These are phyloP conservation scores for Immersiella caudata DNA, from an alignment of 495 filamentous ascomycete species.

Conservation along the genomic window DNA sequence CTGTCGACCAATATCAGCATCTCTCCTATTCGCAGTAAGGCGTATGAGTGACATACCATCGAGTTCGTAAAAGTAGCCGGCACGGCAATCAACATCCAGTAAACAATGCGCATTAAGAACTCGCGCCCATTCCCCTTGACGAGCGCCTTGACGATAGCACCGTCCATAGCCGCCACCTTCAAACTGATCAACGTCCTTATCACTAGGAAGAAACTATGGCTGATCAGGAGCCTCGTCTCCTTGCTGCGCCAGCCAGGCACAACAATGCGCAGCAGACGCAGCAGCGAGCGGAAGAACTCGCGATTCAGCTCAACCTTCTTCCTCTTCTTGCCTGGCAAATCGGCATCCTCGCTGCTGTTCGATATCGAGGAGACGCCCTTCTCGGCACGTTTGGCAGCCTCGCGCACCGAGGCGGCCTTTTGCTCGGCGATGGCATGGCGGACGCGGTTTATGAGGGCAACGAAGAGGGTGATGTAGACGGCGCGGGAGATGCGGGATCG, in stretches of 20 bases:
- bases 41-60: constrained; percentile 67
- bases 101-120: constrained; percentile 84
- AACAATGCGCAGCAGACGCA: constrained; percentile 79
- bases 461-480: constrained; percentile 88
- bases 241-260: constrained; percentile 88
- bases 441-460: constrained; percentile 85
- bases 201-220: constrained; percentile 81
- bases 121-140: constrained; percentile 90
- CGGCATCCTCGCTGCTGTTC: constrained; percentile 40
- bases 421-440: constrained; percentile 91
- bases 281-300: constrained; percentile 89
- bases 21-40: neutral
- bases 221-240: constrained; percentile 80
- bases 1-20: constrained; percentile 45
- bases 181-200: constrained; percentile 87
- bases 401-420: constrained; percentile 78
- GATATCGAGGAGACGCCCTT: constrained; percentile 60
- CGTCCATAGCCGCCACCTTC: constrained; percentile 96
- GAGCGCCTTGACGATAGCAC: constrained; percentile 83
- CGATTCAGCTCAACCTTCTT: constrained; percentile 92
- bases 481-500: constrained; percentile 88
- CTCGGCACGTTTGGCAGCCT: constrained; percentile 62
- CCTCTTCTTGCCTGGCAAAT: constrained; percentile 48
- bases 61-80: constrained; percentile 98
- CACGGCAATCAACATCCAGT: constrained; percentile 99